Conservation (phyloP, 2,329 filamentous ascomycete genomes). For the Alternaria triticimaculans region DNA sequence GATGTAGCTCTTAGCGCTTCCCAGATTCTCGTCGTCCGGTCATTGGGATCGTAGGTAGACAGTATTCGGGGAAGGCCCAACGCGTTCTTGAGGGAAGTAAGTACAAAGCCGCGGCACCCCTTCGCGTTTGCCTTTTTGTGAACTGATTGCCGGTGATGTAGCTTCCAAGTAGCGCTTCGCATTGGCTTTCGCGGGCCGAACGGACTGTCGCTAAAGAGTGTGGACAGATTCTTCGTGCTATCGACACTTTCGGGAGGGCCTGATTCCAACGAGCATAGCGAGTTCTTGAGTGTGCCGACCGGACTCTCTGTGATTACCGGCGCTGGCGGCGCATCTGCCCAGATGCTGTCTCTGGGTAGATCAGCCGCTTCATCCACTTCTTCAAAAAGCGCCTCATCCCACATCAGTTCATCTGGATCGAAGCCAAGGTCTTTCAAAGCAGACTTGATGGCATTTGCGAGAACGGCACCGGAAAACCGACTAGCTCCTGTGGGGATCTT, state of each 20-base stretch:
- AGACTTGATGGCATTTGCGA: conserved; percentile 47
- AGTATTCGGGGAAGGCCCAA: conserved; percentile 46
- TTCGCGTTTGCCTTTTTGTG: conserved; percentile 41
- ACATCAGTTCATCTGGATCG: conserved; percentile 48
- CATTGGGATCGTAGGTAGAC: conserved; percentile 50
- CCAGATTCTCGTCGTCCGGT: conserved; percentile 53
- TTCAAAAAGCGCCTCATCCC: conserved; percentile 50
- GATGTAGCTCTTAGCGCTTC: conserved; percentile 60
- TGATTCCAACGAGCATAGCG: conserved; percentile 15
- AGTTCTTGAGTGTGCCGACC: conserved; percentile 26
- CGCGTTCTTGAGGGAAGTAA: conserved; percentile 49
- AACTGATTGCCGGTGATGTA: conserved; percentile 42
- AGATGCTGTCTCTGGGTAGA: conserved; percentile 43
- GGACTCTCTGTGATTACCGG: conserved; percentile 38
- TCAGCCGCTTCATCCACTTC: conserved; percentile 37
- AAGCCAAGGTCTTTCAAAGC: conserved; percentile 43
- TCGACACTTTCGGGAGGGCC: conserved; percentile 9
- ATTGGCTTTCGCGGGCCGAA: conserved; percentile 20
- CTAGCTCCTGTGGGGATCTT: conserved; percentile 47
- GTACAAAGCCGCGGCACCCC: conserved; percentile 49
- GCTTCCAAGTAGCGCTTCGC: conserved; percentile 42
- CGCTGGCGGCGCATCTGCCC: conserved; percentile 35
- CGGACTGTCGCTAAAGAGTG: conserved; percentile 20
- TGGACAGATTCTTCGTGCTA: conserved; percentile 4
- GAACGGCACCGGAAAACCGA: conserved; percentile 46